Conservation (phyloP, 1,139 yeast species). For the Suhomyces bokatorum region DNA sequence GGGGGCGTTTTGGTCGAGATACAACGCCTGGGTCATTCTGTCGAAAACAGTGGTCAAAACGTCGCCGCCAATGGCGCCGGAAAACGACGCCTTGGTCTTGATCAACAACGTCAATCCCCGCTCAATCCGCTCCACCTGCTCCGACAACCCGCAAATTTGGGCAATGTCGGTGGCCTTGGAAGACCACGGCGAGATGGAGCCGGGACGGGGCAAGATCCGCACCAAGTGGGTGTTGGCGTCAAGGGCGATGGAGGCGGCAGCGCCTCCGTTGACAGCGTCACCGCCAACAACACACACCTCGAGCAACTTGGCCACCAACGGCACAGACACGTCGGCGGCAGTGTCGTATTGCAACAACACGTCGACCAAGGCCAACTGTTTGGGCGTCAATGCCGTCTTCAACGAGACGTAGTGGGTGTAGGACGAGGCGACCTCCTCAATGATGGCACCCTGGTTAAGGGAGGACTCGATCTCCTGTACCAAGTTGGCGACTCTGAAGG, state of each 20-base stretch:
- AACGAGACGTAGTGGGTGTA: slow-evolving; percentile 81
- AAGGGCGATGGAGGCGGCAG: slow-evolving; percentile 23
- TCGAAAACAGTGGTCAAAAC: slow-evolving; percentile 78
- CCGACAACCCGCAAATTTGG: slow-evolving; percentile 78
- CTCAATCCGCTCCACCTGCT: slow-evolving; percentile 78
- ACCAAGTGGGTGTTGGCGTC: slow-evolving; percentile 60
- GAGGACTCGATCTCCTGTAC: slow-evolving; percentile 70
- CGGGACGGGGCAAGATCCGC: slow-evolving; percentile 86
- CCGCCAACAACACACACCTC: slow-evolving; percentile 29
- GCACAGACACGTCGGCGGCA: slow-evolving; percentile 56
- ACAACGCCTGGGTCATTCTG: slow-evolving; percentile 88
- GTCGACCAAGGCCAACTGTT: slow-evolving; percentile 50
- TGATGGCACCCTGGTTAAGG: slow-evolving; percentile 59
- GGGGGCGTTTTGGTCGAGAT: slow-evolving; percentile 57
- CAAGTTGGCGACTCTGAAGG: slow-evolving; percentile 76
- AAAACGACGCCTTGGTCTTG: slow-evolving; percentile 60
- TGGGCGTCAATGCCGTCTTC: slow-evolving; percentile 34
- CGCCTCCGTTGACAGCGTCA: slow-evolving; percentile 24
- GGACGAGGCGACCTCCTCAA: slow-evolving; percentile 68
- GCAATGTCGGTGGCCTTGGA: slow-evolving; percentile 97
- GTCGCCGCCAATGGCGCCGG: slow-evolving; percentile 43
- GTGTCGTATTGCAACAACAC: slow-evolving; percentile 75
- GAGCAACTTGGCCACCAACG: slow-evolving; percentile 48
- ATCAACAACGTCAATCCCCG: slow-evolving; percentile 81
- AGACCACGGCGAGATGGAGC: slow-evolving; percentile 99